Conservation (phyloP, 2,329 filamentous ascomycete species). For the Moelleriella libera region DNA sequence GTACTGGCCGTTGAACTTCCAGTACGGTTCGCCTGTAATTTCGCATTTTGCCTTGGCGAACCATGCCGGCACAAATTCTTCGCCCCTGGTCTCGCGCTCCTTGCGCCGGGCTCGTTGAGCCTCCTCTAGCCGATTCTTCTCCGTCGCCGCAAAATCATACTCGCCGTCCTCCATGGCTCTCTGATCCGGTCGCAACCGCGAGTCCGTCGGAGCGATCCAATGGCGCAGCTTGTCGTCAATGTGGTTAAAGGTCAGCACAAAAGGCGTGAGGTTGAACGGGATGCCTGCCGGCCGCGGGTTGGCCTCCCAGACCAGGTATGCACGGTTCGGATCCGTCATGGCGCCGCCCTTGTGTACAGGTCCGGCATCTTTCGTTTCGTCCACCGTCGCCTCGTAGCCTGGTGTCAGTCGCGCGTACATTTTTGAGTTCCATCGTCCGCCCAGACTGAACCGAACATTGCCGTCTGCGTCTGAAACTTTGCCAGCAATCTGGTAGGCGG, state of each 20-base stretch:
- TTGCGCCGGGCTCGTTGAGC: constrained; percentile 69
- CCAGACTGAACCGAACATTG: constrained; percentile 76
- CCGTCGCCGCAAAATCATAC: constrained; percentile 81
- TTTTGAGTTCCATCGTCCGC: constrained; percentile 94
- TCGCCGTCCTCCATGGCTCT: constrained; percentile 97
- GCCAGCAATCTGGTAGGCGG: constrained; percentile 76
- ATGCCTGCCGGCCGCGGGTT: constrained; percentile 69
- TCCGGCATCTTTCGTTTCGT: constrained; percentile 31
- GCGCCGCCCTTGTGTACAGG: constrained; percentile 29
- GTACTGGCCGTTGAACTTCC: constrained; percentile 80
- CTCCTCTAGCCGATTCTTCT: constrained; percentile 92
- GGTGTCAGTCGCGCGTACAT: constrained; percentile 89
- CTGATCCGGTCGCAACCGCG: constrained; percentile 84
- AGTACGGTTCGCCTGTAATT: constrained; percentile 77
- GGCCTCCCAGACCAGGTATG: constrained; percentile 87
- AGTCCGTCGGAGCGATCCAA: constrained; percentile 82
- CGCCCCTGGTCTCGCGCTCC: constrained; percentile 59
- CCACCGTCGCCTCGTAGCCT: constrained; percentile 67
- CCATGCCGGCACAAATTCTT: constrained; percentile 76
- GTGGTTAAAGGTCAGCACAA: constrained; percentile 88
- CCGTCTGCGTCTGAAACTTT: constrained; percentile 70
- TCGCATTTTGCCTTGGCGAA: constrained; percentile 62
- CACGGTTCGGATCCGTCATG: constrained; percentile 54
- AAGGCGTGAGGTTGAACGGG: constrained; percentile 94
- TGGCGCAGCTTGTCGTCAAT: constrained; percentile 68